These are phyloP conservation scores for Wickerhamiella sergipiensis DNA, from an alignment of 805 yeast genomes.

Conservation along the genomic window DNA sequence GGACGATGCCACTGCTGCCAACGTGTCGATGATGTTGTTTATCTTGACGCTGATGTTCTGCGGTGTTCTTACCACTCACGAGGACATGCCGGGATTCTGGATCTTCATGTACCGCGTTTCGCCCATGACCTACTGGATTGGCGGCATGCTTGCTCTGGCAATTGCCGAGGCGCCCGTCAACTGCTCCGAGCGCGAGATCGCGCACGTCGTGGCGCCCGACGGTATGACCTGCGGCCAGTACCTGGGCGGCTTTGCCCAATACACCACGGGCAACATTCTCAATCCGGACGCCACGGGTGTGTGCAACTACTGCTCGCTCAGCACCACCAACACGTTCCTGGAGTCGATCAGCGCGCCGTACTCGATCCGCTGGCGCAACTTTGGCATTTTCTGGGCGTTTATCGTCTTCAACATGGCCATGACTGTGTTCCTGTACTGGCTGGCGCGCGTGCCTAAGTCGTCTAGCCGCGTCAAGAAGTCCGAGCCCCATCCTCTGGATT, in stretches of 20 bases:
- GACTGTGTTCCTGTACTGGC: conserved; percentile 22
- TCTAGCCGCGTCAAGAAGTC: conserved; percentile 15
- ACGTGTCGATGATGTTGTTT: conserved; percentile 41
- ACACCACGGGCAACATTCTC: conserved; percentile 41
- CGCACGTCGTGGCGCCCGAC: conserved; percentile 37
- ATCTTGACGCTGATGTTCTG: conserved; percentile 50
- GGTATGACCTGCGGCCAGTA: conserved; percentile 56
- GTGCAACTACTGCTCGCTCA: conserved; percentile 31
- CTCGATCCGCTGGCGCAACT: conserved; percentile 46
- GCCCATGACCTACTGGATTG: conserved; percentile 57
- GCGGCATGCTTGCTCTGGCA: conserved; percentile 35
- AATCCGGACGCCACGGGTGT: conserved; percentile 34
- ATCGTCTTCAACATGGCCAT: conserved; percentile 37
- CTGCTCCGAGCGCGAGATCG: conserved; percentile 38
- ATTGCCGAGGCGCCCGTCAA: conserved; percentile 38
- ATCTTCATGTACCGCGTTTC: conserved; percentile 65
- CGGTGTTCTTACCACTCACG: conserved; percentile 50
- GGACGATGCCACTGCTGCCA: conserved; percentile 53
- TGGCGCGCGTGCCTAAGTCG: conserved; percentile 20
- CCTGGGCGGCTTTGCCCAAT: conserved; percentile 30
- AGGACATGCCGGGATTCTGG: conserved; percentile 69
- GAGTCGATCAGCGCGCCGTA: conserved; percentile 31
- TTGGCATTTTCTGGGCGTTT: conserved; percentile 49
- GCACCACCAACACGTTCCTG: conserved; percentile 32
- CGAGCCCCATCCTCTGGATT: conserved; percentile 6